Evolutionary conservation across 305 asterid species (phyloP).

Genomic region (Andrographis paniculata): DNA sequence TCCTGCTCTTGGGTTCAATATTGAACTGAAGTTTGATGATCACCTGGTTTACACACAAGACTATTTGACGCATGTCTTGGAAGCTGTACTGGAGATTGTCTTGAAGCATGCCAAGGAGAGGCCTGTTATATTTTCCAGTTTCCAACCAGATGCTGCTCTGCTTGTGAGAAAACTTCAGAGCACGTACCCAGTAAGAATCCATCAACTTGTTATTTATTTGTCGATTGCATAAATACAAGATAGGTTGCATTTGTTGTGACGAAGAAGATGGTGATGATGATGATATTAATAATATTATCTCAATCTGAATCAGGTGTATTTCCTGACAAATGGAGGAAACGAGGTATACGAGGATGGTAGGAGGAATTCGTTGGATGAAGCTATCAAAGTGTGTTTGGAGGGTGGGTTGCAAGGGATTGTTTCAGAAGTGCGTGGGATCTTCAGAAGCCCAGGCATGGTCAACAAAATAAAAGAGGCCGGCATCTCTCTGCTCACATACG

Average conservation of each 20-base stretch:
- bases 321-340: constrained; percentile 83
- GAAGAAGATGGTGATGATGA: too few species aligned
- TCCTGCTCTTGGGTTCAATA: constrained; percentile 73
- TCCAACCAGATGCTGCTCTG: constrained; percentile 88
- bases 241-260: too few species aligned
- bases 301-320: constrained; percentile 44
- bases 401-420: constrained; percentile 89
- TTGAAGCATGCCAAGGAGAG: constrained; percentile 55
- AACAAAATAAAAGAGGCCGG: constrained; percentile 62
- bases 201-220: too few species aligned
- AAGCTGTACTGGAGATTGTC: constrained; percentile 46
- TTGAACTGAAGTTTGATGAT: constrained; percentile 84
- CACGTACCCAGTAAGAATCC: constrained; percentile 67
- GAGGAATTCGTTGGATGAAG: constrained; percentile 83
- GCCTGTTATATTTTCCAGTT: constrained; percentile 67
- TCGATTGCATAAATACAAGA: too few species aligned
- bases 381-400: constrained; percentile 57
- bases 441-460: constrained; percentile 71
- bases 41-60: constrained; percentile 51
- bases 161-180: constrained; percentile 56
- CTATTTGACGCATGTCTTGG: constrained; percentile 33
- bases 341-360: constrained; percentile 65
- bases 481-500: constrained; percentile 71
- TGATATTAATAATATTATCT: too few species aligned
- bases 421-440: constrained; percentile 70